phyloP scores from a whole-genome alignment of 2,329 filamentous ascomycete species.

The Pseudogymnoascus sp. region DNA sequence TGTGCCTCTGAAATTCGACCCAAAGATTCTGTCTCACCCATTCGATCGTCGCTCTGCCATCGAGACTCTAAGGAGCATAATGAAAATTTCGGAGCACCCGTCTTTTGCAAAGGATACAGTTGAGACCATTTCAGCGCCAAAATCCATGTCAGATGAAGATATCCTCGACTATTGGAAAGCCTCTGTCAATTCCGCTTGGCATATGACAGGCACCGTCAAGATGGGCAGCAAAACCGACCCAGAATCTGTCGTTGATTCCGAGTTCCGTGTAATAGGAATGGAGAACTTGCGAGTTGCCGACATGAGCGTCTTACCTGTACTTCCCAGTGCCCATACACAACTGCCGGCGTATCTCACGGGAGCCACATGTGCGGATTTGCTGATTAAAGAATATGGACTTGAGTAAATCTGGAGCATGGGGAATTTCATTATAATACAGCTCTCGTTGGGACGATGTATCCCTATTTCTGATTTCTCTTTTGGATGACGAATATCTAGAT shows the following conservation, averaged over 20 bases:
- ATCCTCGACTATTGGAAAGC: slow-evolving; percentile 30
- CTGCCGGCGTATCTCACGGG: slow-evolving; percentile 47
- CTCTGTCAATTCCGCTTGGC: slow-evolving; percentile 41
- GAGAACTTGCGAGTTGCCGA: slow-evolving; percentile 43
- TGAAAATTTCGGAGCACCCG: slow-evolving; percentile 36
- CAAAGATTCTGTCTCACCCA: slow-evolving; percentile 43
- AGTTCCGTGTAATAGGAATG: slow-evolving; percentile 41
- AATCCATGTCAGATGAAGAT: slow-evolving; percentile 44
- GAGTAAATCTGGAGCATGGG: too few species aligned
- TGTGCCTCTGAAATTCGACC: slow-evolving; percentile 44
- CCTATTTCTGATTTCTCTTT: too few species aligned
- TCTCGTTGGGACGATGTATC: too few species aligned
- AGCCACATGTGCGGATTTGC: slow-evolving; percentile 41
- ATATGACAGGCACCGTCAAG: slow-evolving; percentile 47
- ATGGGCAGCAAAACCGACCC: slow-evolving; percentile 42
- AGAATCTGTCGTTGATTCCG: slow-evolving; percentile 40
- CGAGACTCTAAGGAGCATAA: slow-evolving; percentile 38
- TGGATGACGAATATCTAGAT: too few species aligned
- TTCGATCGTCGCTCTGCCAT: slow-evolving; percentile 46
- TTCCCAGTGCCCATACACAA: slow-evolving; percentile 45
- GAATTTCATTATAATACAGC: too few species aligned
- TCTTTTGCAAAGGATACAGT: slow-evolving; percentile 38
- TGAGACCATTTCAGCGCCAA: slow-evolving; percentile 34
- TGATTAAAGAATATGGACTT: slow-evolving; percentile 38
- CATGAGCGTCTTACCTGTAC: slow-evolving; percentile 43